phyloP scores from a whole-genome alignment of 306 rosid species.

The Malus domestica region DNA sequence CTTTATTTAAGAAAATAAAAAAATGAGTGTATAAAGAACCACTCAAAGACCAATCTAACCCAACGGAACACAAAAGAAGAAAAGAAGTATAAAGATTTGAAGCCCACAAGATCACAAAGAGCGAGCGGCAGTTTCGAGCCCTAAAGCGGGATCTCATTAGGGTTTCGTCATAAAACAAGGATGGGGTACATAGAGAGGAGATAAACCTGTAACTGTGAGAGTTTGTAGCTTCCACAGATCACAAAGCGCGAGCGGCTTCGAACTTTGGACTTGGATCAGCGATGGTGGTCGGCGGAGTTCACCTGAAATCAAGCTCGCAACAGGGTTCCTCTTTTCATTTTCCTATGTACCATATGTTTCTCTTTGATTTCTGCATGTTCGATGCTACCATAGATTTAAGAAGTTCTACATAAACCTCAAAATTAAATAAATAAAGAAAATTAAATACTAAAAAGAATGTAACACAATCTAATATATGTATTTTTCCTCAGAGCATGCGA shows the following conservation, averaged over 20 bases:
- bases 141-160: neutral
- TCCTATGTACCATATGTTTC: neutral
- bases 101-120: neutral
- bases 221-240: neutral
- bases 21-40: too few relatives aligned
- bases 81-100: neutral
- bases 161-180: neutral
- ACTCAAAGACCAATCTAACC: neutral
- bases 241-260: slow-evolving; percentile 1
- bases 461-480: neutral
- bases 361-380: neutral
- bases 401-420: neutral
- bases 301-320: neutral
- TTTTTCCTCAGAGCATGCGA: neutral
- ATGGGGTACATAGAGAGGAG: neutral
- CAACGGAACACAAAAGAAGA: neutral
- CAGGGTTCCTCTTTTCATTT: neutral
- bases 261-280: neutral
- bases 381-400: neutral
- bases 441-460: neutral
- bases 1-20: too few relatives aligned
- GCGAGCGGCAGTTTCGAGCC: neutral
- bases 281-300: neutral
- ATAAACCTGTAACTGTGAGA: neutral
- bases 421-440: too few relatives aligned